Percentiles rank a stretch among this genome's conserved stretches.
These are phyloP conservation scores for Hanseniaspora mollemarum DNA, from an alignment of 805 yeast species.

Conservation along the genomic window DNA sequence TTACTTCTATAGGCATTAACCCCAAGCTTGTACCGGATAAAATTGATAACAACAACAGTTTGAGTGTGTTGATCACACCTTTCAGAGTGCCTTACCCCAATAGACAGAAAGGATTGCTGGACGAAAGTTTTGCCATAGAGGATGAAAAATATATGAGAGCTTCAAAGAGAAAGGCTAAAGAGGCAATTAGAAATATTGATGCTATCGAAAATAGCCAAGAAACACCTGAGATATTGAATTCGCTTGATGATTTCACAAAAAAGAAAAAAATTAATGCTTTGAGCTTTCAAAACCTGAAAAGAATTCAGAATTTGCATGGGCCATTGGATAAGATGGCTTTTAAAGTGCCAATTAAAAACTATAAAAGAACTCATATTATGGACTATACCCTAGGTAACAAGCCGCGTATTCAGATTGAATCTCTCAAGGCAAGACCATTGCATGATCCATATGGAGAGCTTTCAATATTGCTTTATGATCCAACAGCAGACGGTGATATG, in stretches of 20 bases:
- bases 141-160: slow-evolving; percentile 11
- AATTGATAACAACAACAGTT: slow-evolving; percentile 42
- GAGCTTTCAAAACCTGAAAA: slow-evolving; percentile 40
- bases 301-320: slow-evolving; percentile 33
- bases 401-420: slow-evolving; percentile 38
- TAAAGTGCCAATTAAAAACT: slow-evolving; percentile 49
- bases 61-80: slow-evolving; percentile 47
- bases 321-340: slow-evolving; percentile 28
- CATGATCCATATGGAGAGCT: slow-evolving; percentile 90
- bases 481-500: slow-evolving; percentile 64
- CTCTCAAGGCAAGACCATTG: slow-evolving; percentile 68
- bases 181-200: slow-evolving; percentile 27
- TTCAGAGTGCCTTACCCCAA: slow-evolving; percentile 52
- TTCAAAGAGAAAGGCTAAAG: slow-evolving; percentile 23
- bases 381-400: slow-evolving; percentile 83
- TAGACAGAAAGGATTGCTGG: not conserved
- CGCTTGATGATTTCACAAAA: slow-evolving; percentile 11
- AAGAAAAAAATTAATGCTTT: slow-evolving; percentile 47
- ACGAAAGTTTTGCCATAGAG: slow-evolving; percentile 19
- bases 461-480: slow-evolving; percentile 90
- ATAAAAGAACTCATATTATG: slow-evolving; percentile 32
- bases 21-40: slow-evolving; percentile 47
- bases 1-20: slow-evolving; percentile 61
- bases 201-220: slow-evolving; percentile 28
- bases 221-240: slow-evolving; percentile 13